Conservation (phyloP, 139 green algal genomes). For the Mesotaenium endlicherianum region DNA sequence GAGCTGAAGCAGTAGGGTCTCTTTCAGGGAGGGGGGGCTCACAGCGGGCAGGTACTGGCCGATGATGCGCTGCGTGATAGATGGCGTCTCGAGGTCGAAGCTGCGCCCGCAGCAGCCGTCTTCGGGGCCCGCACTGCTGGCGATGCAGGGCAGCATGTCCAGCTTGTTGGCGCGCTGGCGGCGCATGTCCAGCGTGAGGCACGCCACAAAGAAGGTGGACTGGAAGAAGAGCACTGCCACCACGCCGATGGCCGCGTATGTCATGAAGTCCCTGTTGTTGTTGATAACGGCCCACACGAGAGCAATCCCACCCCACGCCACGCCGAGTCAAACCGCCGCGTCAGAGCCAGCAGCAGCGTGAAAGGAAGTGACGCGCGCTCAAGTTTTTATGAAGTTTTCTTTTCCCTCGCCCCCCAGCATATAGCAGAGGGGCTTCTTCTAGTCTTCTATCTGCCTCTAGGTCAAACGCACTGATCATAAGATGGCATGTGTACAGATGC, state of each 20-base stretch:
- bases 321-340: too few relatives aligned
- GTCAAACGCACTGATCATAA: too few relatives aligned
- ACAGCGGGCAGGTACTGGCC: background rate
- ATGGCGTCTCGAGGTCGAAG: background rate
- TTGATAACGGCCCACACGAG: too few relatives aligned
- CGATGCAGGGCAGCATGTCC: slow-evolving; percentile 23
- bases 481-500: too few relatives aligned
- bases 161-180: background rate
- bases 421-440: too few relatives aligned
- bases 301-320: too few relatives aligned
- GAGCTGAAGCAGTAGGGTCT: background rate
- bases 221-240: slow-evolving; percentile 18
- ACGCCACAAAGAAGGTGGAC: slow-evolving; percentile 34
- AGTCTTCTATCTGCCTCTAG: too few relatives aligned
- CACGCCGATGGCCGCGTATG: slow-evolving; percentile 29
- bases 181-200: slow-evolving; percentile 17
- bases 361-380: too few relatives aligned
- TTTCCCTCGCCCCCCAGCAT: too few relatives aligned
- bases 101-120: slow-evolving; percentile 14
- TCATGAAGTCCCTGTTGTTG: slow-evolving; percentile 26
- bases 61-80: background rate
- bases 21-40: background rate
- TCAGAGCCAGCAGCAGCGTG: too few relatives aligned
- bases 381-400: too few relatives aligned
- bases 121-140: background rate